These are phyloP conservation scores for Fraxinus cuspidata DNA, from an alignment of 257 asterid genomes.

Conservation along the genomic window DNA sequence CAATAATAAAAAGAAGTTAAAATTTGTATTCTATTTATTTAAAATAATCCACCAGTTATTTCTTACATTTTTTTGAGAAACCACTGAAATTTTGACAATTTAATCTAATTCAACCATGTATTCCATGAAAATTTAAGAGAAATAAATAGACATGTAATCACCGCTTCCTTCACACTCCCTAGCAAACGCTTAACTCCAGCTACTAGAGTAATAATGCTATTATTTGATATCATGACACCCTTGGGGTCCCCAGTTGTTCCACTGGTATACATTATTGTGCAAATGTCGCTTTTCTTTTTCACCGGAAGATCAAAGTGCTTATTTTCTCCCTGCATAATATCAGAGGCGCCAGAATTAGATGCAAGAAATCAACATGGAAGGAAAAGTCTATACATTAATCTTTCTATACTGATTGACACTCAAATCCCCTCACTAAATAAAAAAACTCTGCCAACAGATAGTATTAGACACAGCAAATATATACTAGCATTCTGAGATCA, in stretches of 20 bases:
- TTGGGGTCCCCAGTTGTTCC: constrained; percentile 67
- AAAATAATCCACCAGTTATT: neutral
- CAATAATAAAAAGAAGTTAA: no score
- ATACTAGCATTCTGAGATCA: neutral
- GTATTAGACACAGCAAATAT: neutral
- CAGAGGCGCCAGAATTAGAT: constrained; percentile 1
- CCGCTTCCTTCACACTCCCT: constrained; percentile 49
- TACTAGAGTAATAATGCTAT: constrained; percentile 50
- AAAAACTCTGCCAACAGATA: neutral
- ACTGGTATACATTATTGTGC: constrained; percentile 67
- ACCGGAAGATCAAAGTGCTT: constrained; percentile 51
- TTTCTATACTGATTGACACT: neutral
- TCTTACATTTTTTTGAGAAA: neutral
- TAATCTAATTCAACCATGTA: neutral
- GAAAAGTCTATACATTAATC: neutral
- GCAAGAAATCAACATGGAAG: neutral
- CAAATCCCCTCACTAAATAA: neutral
- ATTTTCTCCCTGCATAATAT: constrained; percentile 45
- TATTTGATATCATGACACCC: constrained; percentile 61
- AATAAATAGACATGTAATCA: constrained; percentile 24
- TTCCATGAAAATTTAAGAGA: neutral
- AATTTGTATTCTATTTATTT: no score
- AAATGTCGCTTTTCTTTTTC: constrained; percentile 50
- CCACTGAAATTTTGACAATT: neutral
- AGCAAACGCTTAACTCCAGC: constrained; percentile 48